These are phyloP conservation scores for Pseudopyrenochaeta lycopersici DNA, from an alignment of 2,329 filamentous ascomycete genomes.

Conservation along the genomic window DNA sequence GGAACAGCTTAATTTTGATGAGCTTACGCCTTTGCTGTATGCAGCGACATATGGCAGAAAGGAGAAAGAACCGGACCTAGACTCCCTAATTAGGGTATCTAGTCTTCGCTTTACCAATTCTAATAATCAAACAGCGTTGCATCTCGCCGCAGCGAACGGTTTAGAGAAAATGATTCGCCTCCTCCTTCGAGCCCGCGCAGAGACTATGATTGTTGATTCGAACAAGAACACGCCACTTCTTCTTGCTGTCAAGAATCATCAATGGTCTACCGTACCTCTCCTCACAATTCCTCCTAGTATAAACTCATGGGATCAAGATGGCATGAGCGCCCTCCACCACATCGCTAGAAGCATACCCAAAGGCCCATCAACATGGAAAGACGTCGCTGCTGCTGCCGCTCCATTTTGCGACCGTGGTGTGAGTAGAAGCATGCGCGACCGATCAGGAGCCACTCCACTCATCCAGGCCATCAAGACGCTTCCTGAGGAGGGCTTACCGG, in stretches of 20 bases:
- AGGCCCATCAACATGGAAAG: slow-evolving; percentile 31
- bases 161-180: slow-evolving; percentile 25
- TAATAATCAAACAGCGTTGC: slow-evolving; percentile 31
- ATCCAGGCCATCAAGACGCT: slow-evolving; percentile 41
- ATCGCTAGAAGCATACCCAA: slow-evolving; percentile 34
- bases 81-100: slow-evolving; percentile 33
- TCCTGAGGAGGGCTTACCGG: slow-evolving; percentile 37
- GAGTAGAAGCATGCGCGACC: slow-evolving; percentile 44
- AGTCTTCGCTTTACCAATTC: slow-evolving; percentile 25
- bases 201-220: slow-evolving; percentile 30
- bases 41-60: slow-evolving; percentile 18
- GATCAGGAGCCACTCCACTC: slow-evolving; percentile 44
- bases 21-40: slow-evolving; percentile 33
- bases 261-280: slow-evolving; percentile 38
- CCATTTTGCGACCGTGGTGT: slow-evolving; percentile 42
- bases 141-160: slow-evolving; percentile 41
- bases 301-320: slow-evolving; percentile 42
- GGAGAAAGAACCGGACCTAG: slow-evolving; percentile 32
- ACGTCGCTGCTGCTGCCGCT: slow-evolving; percentile 31
- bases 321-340: slow-evolving; percentile 44
- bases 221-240: slow-evolving; percentile 41
- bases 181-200: slow-evolving; percentile 33
- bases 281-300: slow-evolving; percentile 39
- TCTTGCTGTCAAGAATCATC: slow-evolving; percentile 36
- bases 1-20: slow-evolving; percentile 22